Percentiles rank a stretch among this genome's conserved stretches.
Evolutionary conservation across 2,329 filamentous ascomycete species (phyloP).

Genomic region (Leptographium wingfieldii): DNA sequence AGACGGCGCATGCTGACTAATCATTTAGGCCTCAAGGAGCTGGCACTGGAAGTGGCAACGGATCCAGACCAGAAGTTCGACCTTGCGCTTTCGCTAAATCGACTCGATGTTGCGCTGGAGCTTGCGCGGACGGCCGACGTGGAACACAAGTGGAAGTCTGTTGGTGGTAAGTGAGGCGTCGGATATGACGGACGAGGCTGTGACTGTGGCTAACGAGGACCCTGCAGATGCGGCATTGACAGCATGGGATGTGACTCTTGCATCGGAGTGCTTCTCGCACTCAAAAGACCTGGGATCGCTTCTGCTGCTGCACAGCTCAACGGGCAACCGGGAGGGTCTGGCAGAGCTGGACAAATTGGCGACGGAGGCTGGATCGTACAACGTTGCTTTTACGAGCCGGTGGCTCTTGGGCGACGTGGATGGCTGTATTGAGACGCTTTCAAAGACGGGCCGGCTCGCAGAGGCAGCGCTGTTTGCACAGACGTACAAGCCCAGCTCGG

Average conservation of each 20-base stretch:
- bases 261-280: conserved; percentile 84
- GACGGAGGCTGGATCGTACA: conserved; percentile 66
- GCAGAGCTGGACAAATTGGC: conserved; percentile 61
- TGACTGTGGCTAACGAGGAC: background rate
- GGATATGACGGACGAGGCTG: background rate
- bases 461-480: conserved; percentile 89
- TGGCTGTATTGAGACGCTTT: conserved; percentile 67
- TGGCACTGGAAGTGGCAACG: conserved; percentile 86
- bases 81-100: conserved; percentile 68
- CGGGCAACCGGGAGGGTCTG: conserved; percentile 65
- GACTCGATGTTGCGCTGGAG: conserved; percentile 73
- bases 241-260: conserved; percentile 76
- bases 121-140: conserved; percentile 73
- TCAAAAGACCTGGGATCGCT: conserved; percentile 85
- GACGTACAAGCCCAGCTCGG: conserved; percentile 81
- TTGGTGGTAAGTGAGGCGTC: conserved; percentile 37
- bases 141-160: conserved; percentile 97
- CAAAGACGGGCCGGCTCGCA: conserved; percentile 63
- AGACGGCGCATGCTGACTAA: background rate
- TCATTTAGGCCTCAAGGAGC: conserved; percentile 51
- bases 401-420: conserved; percentile 81
- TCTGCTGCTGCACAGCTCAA: conserved; percentile 78
- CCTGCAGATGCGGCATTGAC: conserved; percentile 62
- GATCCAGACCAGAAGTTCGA: conserved; percentile 97
- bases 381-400: conserved; percentile 80